Percentiles rank a stretch among this genome's conserved stretches.
Conservation (phyloP, 1,284 basidiomycete genomes). For the Xerocomus tenax region DNA sequence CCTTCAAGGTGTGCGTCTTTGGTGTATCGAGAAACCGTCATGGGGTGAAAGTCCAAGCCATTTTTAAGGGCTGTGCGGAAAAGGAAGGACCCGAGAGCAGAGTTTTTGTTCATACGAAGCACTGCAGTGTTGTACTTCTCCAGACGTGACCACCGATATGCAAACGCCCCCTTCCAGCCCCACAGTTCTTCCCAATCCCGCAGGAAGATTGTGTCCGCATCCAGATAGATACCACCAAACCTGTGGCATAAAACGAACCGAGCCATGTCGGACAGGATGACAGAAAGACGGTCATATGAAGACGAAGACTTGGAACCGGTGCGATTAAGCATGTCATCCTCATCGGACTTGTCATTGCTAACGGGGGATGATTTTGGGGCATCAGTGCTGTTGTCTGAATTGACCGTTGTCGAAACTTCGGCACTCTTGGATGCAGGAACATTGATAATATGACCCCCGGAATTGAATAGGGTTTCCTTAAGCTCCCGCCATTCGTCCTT, state of each 20-base stretch:
- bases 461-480: conserved; percentile 62
- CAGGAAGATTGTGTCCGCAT: conserved; percentile 78
- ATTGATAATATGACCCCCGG: conserved; percentile 56
- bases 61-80: conserved; percentile 82
- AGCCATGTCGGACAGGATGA: conserved; percentile 82
- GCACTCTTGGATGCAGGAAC: conserved; percentile 34
- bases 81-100: conserved; percentile 73
- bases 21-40: conserved; percentile 73
- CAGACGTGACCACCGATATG: conserved; percentile 77
- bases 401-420: conserved; percentile 14
- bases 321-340: conserved; percentile 60
- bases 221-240: conserved; percentile 80
- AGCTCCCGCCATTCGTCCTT: conserved; percentile 70
- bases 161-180: conserved; percentile 82
- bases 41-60: conserved; percentile 79
- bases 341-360: conserved; percentile 30
- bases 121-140: conserved; percentile 84
- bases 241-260: conserved; percentile 80
- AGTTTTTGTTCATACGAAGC: conserved; percentile 72
- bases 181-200: conserved; percentile 90
- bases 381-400: conserved; percentile 23
- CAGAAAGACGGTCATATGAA: conserved; percentile 72
- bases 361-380: conserved; percentile 24
- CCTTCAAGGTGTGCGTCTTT: conserved; percentile 70
- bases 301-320: conserved; percentile 69